These are phyloP conservation scores for Puccinia hordei DNA, from an alignment of 1,284 basidiomycete genomes.

Conservation along the genomic window DNA sequence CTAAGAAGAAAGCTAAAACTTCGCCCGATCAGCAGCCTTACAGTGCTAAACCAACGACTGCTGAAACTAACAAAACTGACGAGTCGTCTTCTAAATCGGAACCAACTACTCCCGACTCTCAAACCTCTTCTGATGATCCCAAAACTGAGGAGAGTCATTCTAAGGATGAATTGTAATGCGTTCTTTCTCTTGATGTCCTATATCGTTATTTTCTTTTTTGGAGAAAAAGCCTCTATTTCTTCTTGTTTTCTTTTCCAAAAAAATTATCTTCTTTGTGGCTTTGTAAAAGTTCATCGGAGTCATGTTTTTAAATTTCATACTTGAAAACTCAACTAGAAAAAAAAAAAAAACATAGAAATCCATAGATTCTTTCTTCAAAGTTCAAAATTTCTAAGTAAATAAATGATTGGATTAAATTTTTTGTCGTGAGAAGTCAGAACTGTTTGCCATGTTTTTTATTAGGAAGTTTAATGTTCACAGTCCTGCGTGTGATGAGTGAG, in stretches of 20 bases:
- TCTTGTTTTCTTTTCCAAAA: too few relatives aligned
- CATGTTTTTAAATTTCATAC: neutral
- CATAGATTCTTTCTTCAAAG: neutral
- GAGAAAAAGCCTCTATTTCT: neutral
- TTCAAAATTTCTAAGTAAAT: too few relatives aligned
- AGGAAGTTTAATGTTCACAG: too few relatives aligned
- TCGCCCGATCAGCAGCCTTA: constrained; percentile 14
- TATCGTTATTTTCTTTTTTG: neutral
- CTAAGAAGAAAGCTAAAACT: constrained; percentile 55
- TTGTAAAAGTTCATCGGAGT: neutral
- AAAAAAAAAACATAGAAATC: neutral
- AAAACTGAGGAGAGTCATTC: constrained; percentile 5
- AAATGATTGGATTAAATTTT: too few relatives aligned
- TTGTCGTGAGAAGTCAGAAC: too few relatives aligned
- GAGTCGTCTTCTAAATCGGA: neutral
- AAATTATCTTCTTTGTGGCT: neutral
- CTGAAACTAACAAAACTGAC: constrained; percentile 11
- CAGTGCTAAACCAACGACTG: constrained; percentile 36
- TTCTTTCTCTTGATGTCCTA: constrained; percentile 12
- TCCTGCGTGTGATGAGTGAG: too few relatives aligned
- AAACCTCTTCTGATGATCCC: neutral
- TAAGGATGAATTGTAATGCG: constrained; percentile 31
- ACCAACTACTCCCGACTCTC: neutral
- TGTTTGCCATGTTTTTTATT: too few relatives aligned
- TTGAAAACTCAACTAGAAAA: neutral